These are phyloP conservation scores for Leccinum disarticulatum DNA, from an alignment of 768 basidiomycete species.

Conservation along the genomic window DNA sequence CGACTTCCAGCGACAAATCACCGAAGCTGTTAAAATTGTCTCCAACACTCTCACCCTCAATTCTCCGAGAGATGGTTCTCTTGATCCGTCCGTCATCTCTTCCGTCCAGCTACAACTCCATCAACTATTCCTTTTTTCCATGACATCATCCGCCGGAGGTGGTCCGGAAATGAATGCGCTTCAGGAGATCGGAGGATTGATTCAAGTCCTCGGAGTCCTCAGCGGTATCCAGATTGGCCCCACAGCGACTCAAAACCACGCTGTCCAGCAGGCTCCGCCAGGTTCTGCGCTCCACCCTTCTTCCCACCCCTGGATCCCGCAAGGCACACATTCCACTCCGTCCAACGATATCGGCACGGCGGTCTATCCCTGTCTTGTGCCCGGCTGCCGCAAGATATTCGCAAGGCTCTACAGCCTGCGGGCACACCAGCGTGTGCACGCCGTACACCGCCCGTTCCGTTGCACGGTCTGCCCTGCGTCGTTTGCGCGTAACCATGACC, in stretches of 20 bases:
- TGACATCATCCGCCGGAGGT: slow-evolving; percentile 60
- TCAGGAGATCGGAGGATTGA: slow-evolving; percentile 77
- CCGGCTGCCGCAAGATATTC: slow-evolving; percentile 67
- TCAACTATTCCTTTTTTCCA: slow-evolving; percentile 75
- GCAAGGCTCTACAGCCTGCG: slow-evolving; percentile 68
- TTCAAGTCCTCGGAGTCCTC: slow-evolving; percentile 79
- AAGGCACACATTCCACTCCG: slow-evolving; percentile 21
- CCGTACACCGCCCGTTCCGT: slow-evolving; percentile 62
- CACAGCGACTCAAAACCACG: slow-evolving; percentile 32
- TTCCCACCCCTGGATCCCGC: slow-evolving; percentile 31
- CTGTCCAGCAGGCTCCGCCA: slow-evolving; percentile 20
- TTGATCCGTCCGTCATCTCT: slow-evolving; percentile 61
- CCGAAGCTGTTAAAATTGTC: slow-evolving; percentile 60
- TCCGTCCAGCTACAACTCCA: slow-evolving; percentile 73
- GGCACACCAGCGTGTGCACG: slow-evolving; percentile 67
- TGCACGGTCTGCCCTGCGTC: slow-evolving; percentile 69
- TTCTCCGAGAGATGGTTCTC: slow-evolving; percentile 37
- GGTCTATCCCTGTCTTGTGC: slow-evolving; percentile 75
- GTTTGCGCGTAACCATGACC: slow-evolving; percentile 76
- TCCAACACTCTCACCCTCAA: slow-evolving; percentile 46
- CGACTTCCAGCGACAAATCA: slow-evolving; percentile 55
- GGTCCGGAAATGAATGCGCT: slow-evolving; percentile 56
- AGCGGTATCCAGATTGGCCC: slow-evolving; percentile 70
- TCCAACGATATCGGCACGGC: slow-evolving; percentile 63
- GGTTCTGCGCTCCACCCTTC: slow-evolving; percentile 34